Conservation (phyloP, 2,329 filamentous ascomycete genomes). For the Myriosclerotinia scirpicola region DNA sequence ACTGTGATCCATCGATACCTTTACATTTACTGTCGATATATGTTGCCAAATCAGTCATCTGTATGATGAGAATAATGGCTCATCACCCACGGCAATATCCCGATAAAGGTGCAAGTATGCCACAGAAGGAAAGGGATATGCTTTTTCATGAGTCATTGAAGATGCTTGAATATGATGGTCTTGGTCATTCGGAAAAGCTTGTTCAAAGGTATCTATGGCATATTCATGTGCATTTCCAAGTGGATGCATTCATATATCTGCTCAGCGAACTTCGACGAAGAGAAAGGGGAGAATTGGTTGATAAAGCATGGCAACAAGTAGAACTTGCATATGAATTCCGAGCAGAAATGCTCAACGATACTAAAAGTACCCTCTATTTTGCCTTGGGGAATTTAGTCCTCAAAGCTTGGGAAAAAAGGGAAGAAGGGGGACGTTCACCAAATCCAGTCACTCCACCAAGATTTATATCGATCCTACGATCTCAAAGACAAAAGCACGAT, state of each 20-base stretch:
- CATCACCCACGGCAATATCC: conserved; percentile 39
- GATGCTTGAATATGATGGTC: conserved; percentile 42
- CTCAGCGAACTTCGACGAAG: conserved; percentile 41
- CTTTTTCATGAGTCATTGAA: conserved; percentile 42
- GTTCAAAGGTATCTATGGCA: conserved; percentile 42
- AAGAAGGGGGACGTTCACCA: conserved; percentile 29
- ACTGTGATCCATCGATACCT: conserved; percentile 46
- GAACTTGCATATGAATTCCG: conserved; percentile 38
- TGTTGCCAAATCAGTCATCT: conserved; percentile 37
- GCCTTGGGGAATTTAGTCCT: conserved; percentile 38
- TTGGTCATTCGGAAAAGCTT: conserved; percentile 37
- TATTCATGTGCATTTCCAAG: conserved; percentile 41
- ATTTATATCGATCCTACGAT: conserved; percentile 26
- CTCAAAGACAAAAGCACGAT: conserved; percentile 29
- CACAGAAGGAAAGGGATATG: conserved; percentile 40
- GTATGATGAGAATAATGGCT: conserved; percentile 40
- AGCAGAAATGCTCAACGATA: conserved; percentile 36
- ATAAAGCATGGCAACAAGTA: conserved; percentile 40
- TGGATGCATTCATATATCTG: conserved; percentile 42
- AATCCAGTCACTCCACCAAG: conserved; percentile 22
- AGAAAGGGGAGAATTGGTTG: conserved; percentile 36
- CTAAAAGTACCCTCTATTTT: conserved; percentile 35
- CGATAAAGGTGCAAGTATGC: conserved; percentile 38
- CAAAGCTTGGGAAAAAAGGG: conserved; percentile 39
- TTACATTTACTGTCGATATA: conserved; percentile 41